Evolutionary conservation across 1,139 yeast species (phyloP).

Genomic region (Candida glucosophila): DNA sequence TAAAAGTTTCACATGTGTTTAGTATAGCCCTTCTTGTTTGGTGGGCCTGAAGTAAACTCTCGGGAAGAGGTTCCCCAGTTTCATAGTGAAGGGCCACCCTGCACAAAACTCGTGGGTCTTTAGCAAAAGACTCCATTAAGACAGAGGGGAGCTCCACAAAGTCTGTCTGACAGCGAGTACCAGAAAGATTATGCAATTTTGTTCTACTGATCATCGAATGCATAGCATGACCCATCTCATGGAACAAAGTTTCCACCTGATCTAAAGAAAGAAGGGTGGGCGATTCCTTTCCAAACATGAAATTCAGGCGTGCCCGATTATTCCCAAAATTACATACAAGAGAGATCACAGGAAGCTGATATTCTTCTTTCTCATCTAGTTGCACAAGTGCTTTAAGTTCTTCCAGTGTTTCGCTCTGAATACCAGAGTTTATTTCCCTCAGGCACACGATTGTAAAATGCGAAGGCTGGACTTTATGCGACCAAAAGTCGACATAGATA

Average conservation of each 20-base stretch:
- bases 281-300: neutral
- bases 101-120: constrained; percentile 66
- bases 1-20: constrained; percentile 67
- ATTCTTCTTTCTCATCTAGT: constrained; percentile 41
- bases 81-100: constrained; percentile 67
- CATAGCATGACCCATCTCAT: constrained; percentile 99
- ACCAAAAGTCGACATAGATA: constrained; percentile 40
- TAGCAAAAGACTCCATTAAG: constrained; percentile 87
- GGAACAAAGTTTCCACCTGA: constrained; percentile 91
- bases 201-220: constrained; percentile 96
- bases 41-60: constrained; percentile 38
- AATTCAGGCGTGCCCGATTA: no score
- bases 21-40: constrained; percentile 46
- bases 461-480: constrained; percentile 57
- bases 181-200: constrained; percentile 80
- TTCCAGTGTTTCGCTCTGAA: constrained; percentile 18
- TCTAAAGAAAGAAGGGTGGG: constrained; percentile 52
- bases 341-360: constrained; percentile 85
- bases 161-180: constrained; percentile 93
- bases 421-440: constrained; percentile 35
- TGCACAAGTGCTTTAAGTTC: constrained; percentile 38
- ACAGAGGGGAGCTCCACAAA: constrained; percentile 96
- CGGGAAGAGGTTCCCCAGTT: constrained; percentile 58
- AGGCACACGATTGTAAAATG: constrained; percentile 97
- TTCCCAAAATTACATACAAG: constrained; percentile 75